These are phyloP conservation scores for Stellera chamaejasme DNA, from an alignment of 345 rosid species.

Conservation along the genomic window DNA sequence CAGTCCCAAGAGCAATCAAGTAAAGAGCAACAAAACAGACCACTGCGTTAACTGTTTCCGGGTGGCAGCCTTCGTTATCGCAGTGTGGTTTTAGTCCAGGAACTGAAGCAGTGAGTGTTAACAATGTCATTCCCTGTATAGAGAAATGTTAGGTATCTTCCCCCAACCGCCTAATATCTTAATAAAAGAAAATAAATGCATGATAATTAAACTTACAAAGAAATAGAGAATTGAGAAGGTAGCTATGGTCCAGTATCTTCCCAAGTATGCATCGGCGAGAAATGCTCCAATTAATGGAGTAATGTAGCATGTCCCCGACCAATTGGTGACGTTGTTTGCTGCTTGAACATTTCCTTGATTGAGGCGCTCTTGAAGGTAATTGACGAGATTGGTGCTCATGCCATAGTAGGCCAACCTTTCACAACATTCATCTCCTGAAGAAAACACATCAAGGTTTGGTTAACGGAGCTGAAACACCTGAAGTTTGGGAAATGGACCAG, in stretches of 20 bases:
- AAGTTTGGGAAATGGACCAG: no score
- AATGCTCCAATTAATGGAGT: slow-evolving; percentile 93
- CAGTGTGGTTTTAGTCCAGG: slow-evolving; percentile 72
- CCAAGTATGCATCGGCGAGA: slow-evolving; percentile 87
- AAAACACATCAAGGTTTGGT: no score
- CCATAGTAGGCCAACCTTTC: slow-evolving; percentile 98
- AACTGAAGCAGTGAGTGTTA: slow-evolving; percentile 70
- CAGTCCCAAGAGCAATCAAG: slow-evolving; percentile 89
- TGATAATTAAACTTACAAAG: slow-evolving; percentile 39
- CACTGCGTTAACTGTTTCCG: slow-evolving; percentile 40
- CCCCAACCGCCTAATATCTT: no score
- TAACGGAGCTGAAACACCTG: no score
- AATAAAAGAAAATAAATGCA: no score
- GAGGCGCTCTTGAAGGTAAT: slow-evolving; percentile 56
- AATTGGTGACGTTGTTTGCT: slow-evolving; percentile 75
- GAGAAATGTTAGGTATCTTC: not conserved
- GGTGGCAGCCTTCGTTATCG: slow-evolving; percentile 38
- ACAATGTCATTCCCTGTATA: slow-evolving; percentile 80
- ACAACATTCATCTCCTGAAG: slow-evolving; percentile 71
- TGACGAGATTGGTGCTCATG: slow-evolving; percentile 95
- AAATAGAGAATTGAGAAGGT: slow-evolving; percentile 62
- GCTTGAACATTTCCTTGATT: slow-evolving; percentile 72
- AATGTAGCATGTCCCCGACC: slow-evolving; percentile 91
- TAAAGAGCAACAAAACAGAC: slow-evolving; percentile 64
- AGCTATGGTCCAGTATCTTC: slow-evolving; percentile 89